These are phyloP conservation scores for Bertia moriformis DNA, from an alignment of 2,329 filamentous ascomycete species.

Conservation along the genomic window DNA sequence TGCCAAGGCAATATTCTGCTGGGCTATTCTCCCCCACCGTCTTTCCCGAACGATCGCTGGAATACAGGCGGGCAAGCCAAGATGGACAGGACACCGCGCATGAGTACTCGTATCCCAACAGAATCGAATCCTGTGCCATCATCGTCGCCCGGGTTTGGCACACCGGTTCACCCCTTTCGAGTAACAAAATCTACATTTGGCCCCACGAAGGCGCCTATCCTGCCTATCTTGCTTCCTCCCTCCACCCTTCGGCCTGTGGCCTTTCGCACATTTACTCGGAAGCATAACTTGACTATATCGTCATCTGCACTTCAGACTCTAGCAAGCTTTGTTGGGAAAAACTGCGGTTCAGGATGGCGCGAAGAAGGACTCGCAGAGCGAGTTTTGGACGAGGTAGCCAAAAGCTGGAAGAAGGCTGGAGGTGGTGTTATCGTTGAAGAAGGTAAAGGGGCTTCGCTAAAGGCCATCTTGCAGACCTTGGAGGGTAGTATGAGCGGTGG, in stretches of 20 bases:
- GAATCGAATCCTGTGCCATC: slow-evolving; percentile 56
- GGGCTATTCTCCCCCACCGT: too few relatives aligned
- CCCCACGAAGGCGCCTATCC: slow-evolving; percentile 43
- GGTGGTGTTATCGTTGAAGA: slow-evolving; percentile 87
- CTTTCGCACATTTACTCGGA: slow-evolving; percentile 93
- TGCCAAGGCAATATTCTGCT: too few relatives aligned
- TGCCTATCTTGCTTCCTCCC: slow-evolving; percentile 80
- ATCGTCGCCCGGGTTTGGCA: slow-evolving; percentile 80
- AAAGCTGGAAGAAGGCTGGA: slow-evolving; percentile 79
- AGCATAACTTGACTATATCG: slow-evolving; percentile 84
- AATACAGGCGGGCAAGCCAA: too few relatives aligned
- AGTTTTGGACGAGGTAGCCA: slow-evolving; percentile 80
- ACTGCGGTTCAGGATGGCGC: slow-evolving; percentile 92
- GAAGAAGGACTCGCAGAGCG: slow-evolving; percentile 87
- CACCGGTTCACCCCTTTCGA: slow-evolving; percentile 61
- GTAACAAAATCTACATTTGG: slow-evolving; percentile 30
- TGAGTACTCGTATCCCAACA: too few relatives aligned
- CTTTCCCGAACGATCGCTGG: too few relatives aligned
- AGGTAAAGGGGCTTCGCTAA: slow-evolving; percentile 51
- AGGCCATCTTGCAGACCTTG: slow-evolving; percentile 67
- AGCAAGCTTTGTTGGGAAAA: slow-evolving; percentile 76
- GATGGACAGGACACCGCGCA: too few relatives aligned
- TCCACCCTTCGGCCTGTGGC: slow-evolving; percentile 77
- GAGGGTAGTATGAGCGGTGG: slow-evolving; percentile 87
- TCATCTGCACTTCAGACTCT: slow-evolving; percentile 74